Conservation (phyloP, 495 filamentous ascomycete species). For the Durotheca rogersii region DNA sequence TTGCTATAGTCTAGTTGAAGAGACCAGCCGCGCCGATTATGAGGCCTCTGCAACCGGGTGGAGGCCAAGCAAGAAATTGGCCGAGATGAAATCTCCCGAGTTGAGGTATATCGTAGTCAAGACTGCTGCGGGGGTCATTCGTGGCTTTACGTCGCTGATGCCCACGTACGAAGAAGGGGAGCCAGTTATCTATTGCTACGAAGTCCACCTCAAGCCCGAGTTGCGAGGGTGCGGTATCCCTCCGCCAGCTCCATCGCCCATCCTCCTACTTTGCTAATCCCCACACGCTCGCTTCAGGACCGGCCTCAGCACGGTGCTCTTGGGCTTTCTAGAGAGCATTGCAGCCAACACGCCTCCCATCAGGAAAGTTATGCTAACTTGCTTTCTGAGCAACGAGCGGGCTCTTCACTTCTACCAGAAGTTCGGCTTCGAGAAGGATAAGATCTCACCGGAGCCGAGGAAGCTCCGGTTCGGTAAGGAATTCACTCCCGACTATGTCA, state of each 20-base stretch:
- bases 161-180: conserved; percentile 74
- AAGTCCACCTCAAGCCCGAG: conserved; percentile 67
- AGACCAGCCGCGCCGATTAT: conserved; percentile 69
- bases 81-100: conserved; percentile 74
- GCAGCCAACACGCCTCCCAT: conserved; percentile 52
- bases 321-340: conserved; percentile 45
- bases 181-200: conserved; percentile 82
- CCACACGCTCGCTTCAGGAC: conserved; percentile 38
- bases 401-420: conserved; percentile 67
- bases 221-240: conserved; percentile 47
- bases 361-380: conserved; percentile 81
- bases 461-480: conserved; percentile 64
- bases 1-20: conserved; percentile 70
- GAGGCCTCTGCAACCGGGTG: conserved; percentile 63
- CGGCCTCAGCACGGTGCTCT: conserved; percentile 47
- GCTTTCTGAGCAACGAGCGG: conserved; percentile 65
- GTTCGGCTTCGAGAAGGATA: conserved; percentile 67
- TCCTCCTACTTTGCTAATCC: conserved; percentile 3
- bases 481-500: conserved; percentile 66
- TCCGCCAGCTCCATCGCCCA: not conserved
- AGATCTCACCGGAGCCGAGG: conserved; percentile 63
- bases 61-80: conserved; percentile 65
- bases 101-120: conserved; percentile 67
- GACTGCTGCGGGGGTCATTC: conserved; percentile 34
- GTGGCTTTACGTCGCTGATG: conserved; percentile 80